Evolutionary conservation across 768 basidiomycete species (phyloP).

Genomic region (Hebeloma cylindrosporum): DNA sequence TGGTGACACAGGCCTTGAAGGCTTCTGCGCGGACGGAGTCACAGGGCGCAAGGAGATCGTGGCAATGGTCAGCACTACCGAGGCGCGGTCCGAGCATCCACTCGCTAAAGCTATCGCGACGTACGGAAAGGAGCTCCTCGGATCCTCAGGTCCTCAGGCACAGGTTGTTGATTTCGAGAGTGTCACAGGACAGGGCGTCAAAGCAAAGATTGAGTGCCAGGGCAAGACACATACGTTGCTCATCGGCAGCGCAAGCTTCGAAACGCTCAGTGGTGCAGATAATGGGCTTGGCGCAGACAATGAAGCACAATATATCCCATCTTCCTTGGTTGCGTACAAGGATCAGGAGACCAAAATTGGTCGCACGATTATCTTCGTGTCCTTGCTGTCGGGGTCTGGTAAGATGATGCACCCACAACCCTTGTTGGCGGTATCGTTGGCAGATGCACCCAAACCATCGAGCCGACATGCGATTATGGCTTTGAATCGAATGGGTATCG

Average conservation of each 20-base stretch:
- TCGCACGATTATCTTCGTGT: slow-evolving; percentile 86
- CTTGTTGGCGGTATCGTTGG: slow-evolving; percentile 78
- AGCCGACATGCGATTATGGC: slow-evolving; percentile 81
- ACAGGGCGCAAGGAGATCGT: slow-evolving; percentile 63
- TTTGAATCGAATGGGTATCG: slow-evolving; percentile 85
- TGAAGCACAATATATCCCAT: slow-evolving; percentile 53
- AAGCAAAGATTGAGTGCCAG: slow-evolving; percentile 58
- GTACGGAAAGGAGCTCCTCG: slow-evolving; percentile 70
- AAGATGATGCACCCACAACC: slow-evolving; percentile 50
- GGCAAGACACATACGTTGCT: slow-evolving; percentile 57
- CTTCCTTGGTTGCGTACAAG: slow-evolving; percentile 64
- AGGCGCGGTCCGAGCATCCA: slow-evolving; percentile 94
- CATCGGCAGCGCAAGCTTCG: slow-evolving; percentile 77
- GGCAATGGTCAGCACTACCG: slow-evolving; percentile 82
- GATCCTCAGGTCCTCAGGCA: slow-evolving; percentile 47
- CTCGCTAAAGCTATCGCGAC: slow-evolving; percentile 90
- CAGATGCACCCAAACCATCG: slow-evolving; percentile 85
- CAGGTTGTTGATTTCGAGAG: slow-evolving; percentile 79
- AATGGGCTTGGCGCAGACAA: slow-evolving; percentile 16
- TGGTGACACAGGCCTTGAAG: slow-evolving; percentile 43
- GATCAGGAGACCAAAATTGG: slow-evolving; percentile 67
- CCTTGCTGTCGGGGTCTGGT: slow-evolving; percentile 43
- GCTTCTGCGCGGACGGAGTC: slow-evolving; percentile 58
- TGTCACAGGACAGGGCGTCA: slow-evolving; percentile 86
- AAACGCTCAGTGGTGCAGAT: slow-evolving; percentile 50